A percentile compares a stretch with the other conserved stretches of the same genome.
Conservation (phyloP, 495 filamentous ascomycete species). For the Amniculicola lignicola region DNA sequence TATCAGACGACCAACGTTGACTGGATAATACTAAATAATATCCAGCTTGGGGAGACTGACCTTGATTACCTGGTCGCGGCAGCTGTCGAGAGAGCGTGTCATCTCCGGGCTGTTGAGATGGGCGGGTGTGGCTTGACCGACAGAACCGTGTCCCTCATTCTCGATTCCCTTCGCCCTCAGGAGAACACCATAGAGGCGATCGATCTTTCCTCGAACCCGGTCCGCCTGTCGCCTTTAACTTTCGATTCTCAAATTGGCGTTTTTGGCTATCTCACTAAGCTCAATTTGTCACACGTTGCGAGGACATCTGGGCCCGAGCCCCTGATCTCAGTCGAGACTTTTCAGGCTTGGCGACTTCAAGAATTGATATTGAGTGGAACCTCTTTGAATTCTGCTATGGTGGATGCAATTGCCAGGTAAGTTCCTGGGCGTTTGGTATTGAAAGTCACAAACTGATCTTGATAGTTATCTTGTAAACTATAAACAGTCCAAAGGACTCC, state of each 20-base stretch:
- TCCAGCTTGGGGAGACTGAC: slow-evolving; percentile 77
- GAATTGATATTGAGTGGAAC: slow-evolving; percentile 68
- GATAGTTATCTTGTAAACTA: slow-evolving; percentile 32
- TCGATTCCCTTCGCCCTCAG: slow-evolving; percentile 61
- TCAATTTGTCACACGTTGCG: slow-evolving; percentile 67
- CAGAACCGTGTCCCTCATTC: slow-evolving; percentile 52
- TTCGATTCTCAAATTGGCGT: slow-evolving; percentile 62
- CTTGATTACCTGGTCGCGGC: slow-evolving; percentile 69
- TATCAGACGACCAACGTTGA: slow-evolving; percentile 71
- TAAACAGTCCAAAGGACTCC: slow-evolving; percentile 61
- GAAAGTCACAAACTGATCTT: not conserved
- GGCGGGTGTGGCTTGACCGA: slow-evolving; percentile 71
- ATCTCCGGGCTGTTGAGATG: slow-evolving; percentile 77
- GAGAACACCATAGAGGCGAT: slow-evolving; percentile 70
- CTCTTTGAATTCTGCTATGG: slow-evolving; percentile 51
- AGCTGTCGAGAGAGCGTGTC: slow-evolving; percentile 59
- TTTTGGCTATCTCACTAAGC: slow-evolving; percentile 66
- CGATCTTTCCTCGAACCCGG: slow-evolving; percentile 73
- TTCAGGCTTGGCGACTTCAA: slow-evolving; percentile 72
- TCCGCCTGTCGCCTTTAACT: slow-evolving; percentile 62
- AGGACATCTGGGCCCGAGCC: slow-evolving; percentile 61
- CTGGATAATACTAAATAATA: slow-evolving; percentile 79
- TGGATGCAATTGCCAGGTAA: slow-evolving; percentile 41
- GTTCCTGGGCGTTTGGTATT: slow-evolving; percentile 3
- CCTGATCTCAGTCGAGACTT: slow-evolving; percentile 62